Percentiles rank a stretch among this genome's conserved stretches.
These are phyloP conservation scores for Pyricularia grisea DNA, from an alignment of 2,329 filamentous ascomycete genomes.

Conservation along the genomic window DNA sequence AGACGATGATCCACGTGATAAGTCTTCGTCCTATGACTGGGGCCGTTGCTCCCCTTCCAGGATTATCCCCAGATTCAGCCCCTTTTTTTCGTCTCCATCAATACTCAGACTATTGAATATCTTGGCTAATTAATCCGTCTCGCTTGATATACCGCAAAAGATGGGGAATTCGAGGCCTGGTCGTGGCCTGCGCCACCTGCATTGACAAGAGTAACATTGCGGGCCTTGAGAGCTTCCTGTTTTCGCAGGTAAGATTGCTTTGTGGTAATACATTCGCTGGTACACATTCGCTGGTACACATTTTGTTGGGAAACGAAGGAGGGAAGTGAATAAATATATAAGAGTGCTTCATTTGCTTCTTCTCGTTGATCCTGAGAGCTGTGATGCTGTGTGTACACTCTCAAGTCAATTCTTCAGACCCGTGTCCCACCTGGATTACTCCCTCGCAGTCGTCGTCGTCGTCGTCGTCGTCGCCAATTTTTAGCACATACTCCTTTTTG, in stretches of 20 bases:
- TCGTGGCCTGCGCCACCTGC: not conserved
- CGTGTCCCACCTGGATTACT: not conserved
- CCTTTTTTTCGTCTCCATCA: not conserved
- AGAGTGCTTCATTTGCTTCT: not conserved
- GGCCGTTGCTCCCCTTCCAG: not conserved
- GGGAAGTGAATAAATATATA: conserved; percentile 2
- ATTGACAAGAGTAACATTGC: not conserved
- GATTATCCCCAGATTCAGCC: not conserved
- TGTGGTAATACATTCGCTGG: no score
- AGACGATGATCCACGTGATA: not conserved
- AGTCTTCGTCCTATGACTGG: not conserved
- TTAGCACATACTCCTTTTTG: not conserved
- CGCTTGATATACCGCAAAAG: not conserved
- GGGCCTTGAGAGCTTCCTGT: not conserved
- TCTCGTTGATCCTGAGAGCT: not conserved
- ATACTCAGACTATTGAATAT: not conserved
- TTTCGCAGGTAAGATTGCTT: not conserved
- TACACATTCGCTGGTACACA: no score
- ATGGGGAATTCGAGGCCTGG: not conserved
- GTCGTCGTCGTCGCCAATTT: no score
- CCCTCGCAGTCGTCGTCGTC: no score
- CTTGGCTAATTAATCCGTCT: not conserved
- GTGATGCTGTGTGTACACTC: not conserved
- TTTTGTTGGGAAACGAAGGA: not conserved
- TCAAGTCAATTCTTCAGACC: not conserved